phyloP scores from a whole-genome alignment of 768 basidiomycete genomes.

The Pisolithus albus region DNA sequence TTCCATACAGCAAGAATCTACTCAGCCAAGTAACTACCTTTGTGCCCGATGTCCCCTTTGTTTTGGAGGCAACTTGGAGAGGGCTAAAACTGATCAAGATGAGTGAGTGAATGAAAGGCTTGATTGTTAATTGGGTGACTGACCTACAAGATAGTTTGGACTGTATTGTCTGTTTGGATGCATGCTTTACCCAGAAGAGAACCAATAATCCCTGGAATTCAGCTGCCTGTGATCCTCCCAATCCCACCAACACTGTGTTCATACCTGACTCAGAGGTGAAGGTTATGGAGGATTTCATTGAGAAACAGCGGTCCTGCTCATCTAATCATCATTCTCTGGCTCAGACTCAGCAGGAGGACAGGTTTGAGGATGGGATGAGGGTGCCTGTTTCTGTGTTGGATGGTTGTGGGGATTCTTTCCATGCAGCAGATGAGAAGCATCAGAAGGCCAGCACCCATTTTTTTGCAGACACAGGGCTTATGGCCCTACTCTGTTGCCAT shows the following conservation, averaged over 20 bases:
- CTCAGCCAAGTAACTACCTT: slow-evolving; percentile 2
- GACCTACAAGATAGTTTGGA: slow-evolving; percentile 14
- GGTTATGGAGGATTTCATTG: slow-evolving; percentile 12
- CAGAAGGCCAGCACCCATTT: slow-evolving; percentile 14
- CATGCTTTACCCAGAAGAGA: slow-evolving; percentile 29
- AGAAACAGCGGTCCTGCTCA: background rate
- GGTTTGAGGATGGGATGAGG: slow-evolving; percentile 15
- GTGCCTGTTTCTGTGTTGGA: slow-evolving; percentile 27
- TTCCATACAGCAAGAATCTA: too few species aligned
- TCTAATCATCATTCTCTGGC: background rate
- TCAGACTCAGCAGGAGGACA: slow-evolving; percentile 1
- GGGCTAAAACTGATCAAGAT: background rate
- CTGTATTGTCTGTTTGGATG: slow-evolving; percentile 27
- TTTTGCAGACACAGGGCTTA: slow-evolving; percentile 12
- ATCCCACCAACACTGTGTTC: slow-evolving; percentile 6
- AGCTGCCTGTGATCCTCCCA: background rate
- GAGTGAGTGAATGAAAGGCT: background rate
- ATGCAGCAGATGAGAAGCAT: slow-evolving; percentile 9
- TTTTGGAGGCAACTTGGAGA: slow-evolving; percentile 1
- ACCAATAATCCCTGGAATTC: slow-evolving; percentile 9
- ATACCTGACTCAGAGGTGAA: slow-evolving; percentile 12
- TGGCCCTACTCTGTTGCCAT: slow-evolving; percentile 13
- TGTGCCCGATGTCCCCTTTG: slow-evolving; percentile 10
- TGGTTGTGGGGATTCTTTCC: slow-evolving; percentile 28
- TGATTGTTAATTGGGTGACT: background rate